These are phyloP conservation scores for Neoconidiobolus thromboides DNA, from an alignment of 371 early-diverging fungal genomes.

Conservation along the genomic window DNA sequence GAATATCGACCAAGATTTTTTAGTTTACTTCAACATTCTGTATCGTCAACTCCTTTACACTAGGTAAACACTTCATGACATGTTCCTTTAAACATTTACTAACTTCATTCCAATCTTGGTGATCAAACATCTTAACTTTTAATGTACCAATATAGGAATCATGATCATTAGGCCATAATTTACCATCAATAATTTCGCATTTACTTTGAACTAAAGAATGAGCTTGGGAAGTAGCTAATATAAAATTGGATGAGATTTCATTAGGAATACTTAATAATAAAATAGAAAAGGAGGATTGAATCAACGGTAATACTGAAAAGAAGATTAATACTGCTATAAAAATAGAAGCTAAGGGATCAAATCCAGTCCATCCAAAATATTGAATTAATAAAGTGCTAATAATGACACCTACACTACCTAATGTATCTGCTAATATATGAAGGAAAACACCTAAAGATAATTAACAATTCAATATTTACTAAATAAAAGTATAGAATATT, in stretches of 20 bases:
- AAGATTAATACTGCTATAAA: slow-evolving; percentile 78
- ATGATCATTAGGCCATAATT: slow-evolving; percentile 5
- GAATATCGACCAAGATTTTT: neutral
- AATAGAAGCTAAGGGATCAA: slow-evolving; percentile 89
- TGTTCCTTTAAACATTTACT: neutral
- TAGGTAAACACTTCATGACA: neutral
- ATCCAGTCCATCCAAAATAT: slow-evolving; percentile 81
- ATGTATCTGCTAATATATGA: slow-evolving; percentile 86
- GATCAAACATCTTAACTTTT: neutral
- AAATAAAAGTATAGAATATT: slow-evolving; percentile 4
- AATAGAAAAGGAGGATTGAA: slow-evolving; percentile 39
- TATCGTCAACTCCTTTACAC: neutral
- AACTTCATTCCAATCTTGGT: neutral
- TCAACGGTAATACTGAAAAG: slow-evolving; percentile 63
- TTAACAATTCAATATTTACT: neutral
- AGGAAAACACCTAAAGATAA: slow-evolving; percentile 58
- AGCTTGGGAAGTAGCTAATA: neutral
- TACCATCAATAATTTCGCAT: slow-evolving; percentile 5
- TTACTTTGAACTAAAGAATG: neutral
- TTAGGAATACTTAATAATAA: slow-evolving; percentile 35
- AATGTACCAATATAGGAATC: slow-evolving; percentile 1
- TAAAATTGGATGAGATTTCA: slow-evolving; percentile 6
- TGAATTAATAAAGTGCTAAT: slow-evolving; percentile 76
- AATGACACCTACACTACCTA: slow-evolving; percentile 91
- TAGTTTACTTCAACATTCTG: neutral